Evolutionary conservation across 805 yeast species (phyloP), one percentile per base, ranked within the genome.

Genomic region (Candida sonorensis): DNA sequence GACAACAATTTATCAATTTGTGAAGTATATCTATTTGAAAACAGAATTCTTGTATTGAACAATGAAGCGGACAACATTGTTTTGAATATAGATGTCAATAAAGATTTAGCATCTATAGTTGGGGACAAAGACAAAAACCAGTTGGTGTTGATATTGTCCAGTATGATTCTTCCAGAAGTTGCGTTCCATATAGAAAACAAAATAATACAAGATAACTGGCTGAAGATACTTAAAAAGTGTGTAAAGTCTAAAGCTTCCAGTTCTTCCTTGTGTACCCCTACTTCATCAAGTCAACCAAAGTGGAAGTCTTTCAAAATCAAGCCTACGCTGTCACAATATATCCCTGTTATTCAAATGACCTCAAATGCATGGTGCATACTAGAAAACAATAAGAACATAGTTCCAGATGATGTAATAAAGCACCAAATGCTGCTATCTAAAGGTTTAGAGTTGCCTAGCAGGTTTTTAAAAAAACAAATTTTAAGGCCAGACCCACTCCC

Each of bases 301-400:
- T n/a, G n/a, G n/a, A n/a, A n/a, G n/a, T n/a, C n/a, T n/a, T n/a
- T n/a, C n/a, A n/a, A n/a, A n/a, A n/a, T n/a, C n/a, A 12, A 12
- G 10, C 13, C 11, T 10, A 27, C 35, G 13, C 35, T 44, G 15
- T 33, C 46, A n/a, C 26, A 28, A 12, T 36, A 41, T 15, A 30
- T 59, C 7, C 61, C 70, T 4, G 41, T 72, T 17, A 57, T 59
- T 20, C 75, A 72, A 44, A 50, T 74, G 38, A 67, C 81, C 1
- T 59, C 68, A 1, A 75, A 67, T 40, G 66, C 67, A 1, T 70
- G 81, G 76, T 48, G 48, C 8, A 40, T 67, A 8, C 45, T 72
- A 7, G 50, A 60, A 7, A 52, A 48, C 8, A 49, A 53, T 27
- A 30, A 45, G 10, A 34, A 46, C 10, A 37, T 57, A 11, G 43